Conservation (phyloP, 2,329 filamentous ascomycete species). For the Neobulgaria alba region DNA sequence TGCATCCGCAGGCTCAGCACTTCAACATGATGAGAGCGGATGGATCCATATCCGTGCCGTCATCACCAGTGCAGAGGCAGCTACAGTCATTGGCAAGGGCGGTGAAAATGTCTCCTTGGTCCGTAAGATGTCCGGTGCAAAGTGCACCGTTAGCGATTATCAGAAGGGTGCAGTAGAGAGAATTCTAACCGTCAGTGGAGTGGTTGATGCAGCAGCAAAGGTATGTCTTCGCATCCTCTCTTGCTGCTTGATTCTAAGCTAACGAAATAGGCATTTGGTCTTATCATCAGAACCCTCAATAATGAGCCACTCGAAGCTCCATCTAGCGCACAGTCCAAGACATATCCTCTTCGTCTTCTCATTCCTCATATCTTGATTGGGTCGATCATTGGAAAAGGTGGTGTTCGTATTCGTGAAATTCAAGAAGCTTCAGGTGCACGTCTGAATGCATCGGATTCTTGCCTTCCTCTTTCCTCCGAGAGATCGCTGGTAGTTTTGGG, state of each 20-base stretch:
- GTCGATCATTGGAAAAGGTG: slow-evolving; percentile 96
- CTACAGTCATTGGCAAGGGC: slow-evolving; percentile 96
- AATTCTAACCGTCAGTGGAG: slow-evolving; percentile 92
- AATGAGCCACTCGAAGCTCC: slow-evolving; percentile 85
- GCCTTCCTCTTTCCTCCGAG: slow-evolving; percentile 89
- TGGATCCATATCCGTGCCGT: slow-evolving; percentile 98
- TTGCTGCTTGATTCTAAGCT: slow-evolving; percentile 1
- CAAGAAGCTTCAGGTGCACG: slow-evolving; percentile 95
- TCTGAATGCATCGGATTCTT: slow-evolving; percentile 91
- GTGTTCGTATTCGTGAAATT: slow-evolving; percentile 93
- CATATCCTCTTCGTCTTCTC: slow-evolving; percentile 88
- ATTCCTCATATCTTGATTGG: slow-evolving; percentile 97
- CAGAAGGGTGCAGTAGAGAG: slow-evolving; percentile 94
- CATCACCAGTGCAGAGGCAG: slow-evolving; percentile 94
- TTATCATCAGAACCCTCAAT: slow-evolving; percentile 97
- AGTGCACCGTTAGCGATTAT: slow-evolving; percentile 98
- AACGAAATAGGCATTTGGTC: slow-evolving; percentile 71
- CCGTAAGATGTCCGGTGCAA: slow-evolving; percentile 86
- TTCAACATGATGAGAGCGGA: slow-evolving; percentile 76
- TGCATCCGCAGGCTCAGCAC: slow-evolving; percentile 21
- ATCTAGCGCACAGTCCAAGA: slow-evolving; percentile 91
- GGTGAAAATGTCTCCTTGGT: slow-evolving; percentile 99
- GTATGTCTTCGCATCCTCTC: slow-evolving; percentile 39
- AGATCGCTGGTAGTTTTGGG: slow-evolving; percentile 96
- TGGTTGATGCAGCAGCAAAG: slow-evolving; percentile 95